Conservation (phyloP, 2,329 filamentous ascomycete species). For the Dactylellina cionopaga region DNA sequence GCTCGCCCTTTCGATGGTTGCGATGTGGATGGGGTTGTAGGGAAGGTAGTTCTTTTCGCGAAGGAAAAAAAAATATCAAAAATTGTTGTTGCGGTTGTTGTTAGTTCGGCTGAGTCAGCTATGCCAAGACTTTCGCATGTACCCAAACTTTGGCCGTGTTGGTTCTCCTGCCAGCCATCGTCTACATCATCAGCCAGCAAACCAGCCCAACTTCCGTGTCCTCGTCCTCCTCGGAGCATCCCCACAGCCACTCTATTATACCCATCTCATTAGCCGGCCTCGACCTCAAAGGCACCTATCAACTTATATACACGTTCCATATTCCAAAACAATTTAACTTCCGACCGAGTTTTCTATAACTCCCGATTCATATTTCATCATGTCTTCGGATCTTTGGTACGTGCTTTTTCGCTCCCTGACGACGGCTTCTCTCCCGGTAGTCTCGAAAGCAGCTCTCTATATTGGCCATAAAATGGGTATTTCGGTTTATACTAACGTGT, state of each 20-base stretch:
- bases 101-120: conserved; percentile 28
- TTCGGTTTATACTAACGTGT: conserved; percentile 55
- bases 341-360: conserved; percentile 50
- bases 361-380: conserved; percentile 64
- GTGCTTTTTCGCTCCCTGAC: conserved; percentile 62
- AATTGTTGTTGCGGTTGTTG: conserved; percentile 14
- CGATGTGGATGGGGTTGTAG: conserved; percentile 44
- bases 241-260: not conserved
- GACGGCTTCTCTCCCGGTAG: conserved; percentile 12
- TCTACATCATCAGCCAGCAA: conserved; percentile 54
- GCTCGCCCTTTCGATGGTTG: conserved; percentile 61
- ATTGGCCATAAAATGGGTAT: not conserved
- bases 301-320: conserved; percentile 28
- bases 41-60: conserved; percentile 52
- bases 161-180: conserved; percentile 22
- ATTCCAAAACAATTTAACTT: conserved; percentile 10
- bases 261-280: not conserved
- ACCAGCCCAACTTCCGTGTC: conserved; percentile 52
- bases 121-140: conserved; percentile 18
- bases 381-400: conserved; percentile 85
- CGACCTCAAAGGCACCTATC: not conserved
- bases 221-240: conserved; percentile 31
- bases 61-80: conserved; percentile 28
- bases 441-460: not conserved
- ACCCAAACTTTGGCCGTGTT: conserved; percentile 19